phyloP scores from a whole-genome alignment of 306 rosid genomes.

The Quercus robur region DNA sequence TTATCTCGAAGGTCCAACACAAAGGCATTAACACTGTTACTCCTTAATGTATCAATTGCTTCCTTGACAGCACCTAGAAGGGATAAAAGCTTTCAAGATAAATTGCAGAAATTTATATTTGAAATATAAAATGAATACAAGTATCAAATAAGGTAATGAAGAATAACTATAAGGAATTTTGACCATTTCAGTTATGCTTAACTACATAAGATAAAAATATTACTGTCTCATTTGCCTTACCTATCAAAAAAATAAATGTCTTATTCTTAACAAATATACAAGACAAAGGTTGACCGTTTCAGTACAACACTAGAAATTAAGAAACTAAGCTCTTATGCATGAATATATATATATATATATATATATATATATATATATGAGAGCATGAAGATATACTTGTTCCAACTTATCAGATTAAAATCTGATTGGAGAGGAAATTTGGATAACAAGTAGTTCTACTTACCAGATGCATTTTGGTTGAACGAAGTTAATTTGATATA shows the following conservation, averaged over 20 bases:
- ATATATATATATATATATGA: too few species aligned
- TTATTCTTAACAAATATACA: too few species aligned
- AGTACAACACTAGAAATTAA: background rate
- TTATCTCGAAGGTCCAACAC: conserved; percentile 98
- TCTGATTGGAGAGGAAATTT: background rate
- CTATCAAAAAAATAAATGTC: too few species aligned
- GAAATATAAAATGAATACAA: conserved; percentile 5
- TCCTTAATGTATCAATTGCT: conserved; percentile 76
- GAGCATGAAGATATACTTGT: background rate
- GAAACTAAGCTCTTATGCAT: background rate
- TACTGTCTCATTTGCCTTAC: too few species aligned
- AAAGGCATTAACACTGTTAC: conserved; percentile 76
- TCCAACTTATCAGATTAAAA: background rate
- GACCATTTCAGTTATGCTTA: background rate
- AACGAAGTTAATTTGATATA: conserved; percentile 86
- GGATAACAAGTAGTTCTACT: conserved; percentile 21
- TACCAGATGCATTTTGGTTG: conserved; percentile 88
- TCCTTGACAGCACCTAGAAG: conserved; percentile 86
- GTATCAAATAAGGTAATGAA: background rate
- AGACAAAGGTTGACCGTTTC: background rate
- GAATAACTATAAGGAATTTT: background rate
- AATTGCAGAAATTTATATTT: conserved; percentile 7
- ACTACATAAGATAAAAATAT: too few species aligned
- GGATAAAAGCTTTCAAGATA: conserved; percentile 20
- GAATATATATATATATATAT: background rate